Evolutionary conservation across 768 basidiomycete species (phyloP).

Genomic region (Gyrodon lividus): DNA sequence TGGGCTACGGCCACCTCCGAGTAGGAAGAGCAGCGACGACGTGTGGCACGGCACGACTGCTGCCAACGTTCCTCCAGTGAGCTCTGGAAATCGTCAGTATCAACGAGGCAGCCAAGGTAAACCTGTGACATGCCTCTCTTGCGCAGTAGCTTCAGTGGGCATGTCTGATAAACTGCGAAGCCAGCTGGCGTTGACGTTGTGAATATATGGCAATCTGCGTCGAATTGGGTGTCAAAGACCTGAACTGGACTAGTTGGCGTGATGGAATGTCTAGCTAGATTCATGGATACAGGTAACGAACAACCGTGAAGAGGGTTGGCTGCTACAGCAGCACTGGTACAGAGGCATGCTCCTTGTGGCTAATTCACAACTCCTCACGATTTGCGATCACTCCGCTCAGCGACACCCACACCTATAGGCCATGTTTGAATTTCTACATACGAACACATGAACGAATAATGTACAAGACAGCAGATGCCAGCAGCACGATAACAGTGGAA

Average conservation of each 20-base stretch:
- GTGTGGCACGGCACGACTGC: constrained; percentile 75
- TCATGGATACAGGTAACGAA: constrained; percentile 52
- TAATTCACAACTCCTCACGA: background rate
- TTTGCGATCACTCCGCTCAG: background rate
- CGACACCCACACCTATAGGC: background rate
- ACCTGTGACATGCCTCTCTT: constrained; percentile 64
- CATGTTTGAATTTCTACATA: constrained; percentile 11
- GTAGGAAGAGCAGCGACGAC: constrained; percentile 79
- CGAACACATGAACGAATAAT: constrained; percentile 5
- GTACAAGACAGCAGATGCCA: constrained; percentile 19
- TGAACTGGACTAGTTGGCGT: constrained; percentile 71
- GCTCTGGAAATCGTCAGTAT: constrained; percentile 47
- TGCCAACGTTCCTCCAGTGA: constrained; percentile 77
- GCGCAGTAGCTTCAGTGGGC: constrained; percentile 73
- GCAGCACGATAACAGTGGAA: constrained; percentile 16
- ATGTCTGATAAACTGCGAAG: constrained; percentile 79
- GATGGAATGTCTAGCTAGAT: constrained; percentile 83
- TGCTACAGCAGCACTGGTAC: constrained; percentile 1
- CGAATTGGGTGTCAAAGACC: constrained; percentile 76
- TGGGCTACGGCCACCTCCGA: constrained; percentile 86
- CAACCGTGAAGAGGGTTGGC: constrained; percentile 3
- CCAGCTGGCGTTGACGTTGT: constrained; percentile 76
- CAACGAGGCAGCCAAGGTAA: background rate
- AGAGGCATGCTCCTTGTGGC: constrained; percentile 22
- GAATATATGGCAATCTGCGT: constrained; percentile 79